Evolutionary conservation across 2,329 filamentous ascomycete species (phyloP).

Genomic region (Arachnopeziza araneosa): DNA sequence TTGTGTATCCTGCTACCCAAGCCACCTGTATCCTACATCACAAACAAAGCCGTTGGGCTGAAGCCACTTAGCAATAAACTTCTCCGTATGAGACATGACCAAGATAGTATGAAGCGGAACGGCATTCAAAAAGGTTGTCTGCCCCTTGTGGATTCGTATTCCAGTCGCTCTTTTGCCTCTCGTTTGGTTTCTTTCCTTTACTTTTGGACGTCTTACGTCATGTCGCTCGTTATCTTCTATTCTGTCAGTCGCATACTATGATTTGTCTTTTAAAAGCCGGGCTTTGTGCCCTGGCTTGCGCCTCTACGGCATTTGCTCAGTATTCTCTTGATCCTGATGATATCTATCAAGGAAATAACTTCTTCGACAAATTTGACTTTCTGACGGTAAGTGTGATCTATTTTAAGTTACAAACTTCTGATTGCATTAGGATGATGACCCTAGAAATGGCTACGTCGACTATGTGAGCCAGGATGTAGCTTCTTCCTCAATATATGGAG

Average conservation of each 20-base stretch:
- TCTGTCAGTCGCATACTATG: neutral
- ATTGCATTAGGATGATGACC: neutral
- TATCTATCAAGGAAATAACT: slow-evolving; percentile 3
- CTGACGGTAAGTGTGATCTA: neutral
- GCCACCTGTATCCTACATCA: neutral
- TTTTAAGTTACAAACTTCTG: too few species aligned
- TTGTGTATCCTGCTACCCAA: neutral
- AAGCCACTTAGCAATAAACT: neutral
- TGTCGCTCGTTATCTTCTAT: neutral
- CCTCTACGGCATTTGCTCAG: neutral
- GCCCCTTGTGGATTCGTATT: neutral
- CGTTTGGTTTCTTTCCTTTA: neutral
- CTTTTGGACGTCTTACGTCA: neutral
- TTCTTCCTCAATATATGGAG: neutral
- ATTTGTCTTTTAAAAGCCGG: neutral
- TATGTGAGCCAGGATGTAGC: neutral
- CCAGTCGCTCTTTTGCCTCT: neutral
- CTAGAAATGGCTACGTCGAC: slow-evolving; percentile 1
- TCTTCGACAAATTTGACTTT: slow-evolving; percentile 6
- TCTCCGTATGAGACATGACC: neutral
- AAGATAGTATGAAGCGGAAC: neutral
- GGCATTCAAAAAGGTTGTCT: neutral
- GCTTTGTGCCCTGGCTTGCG: neutral
- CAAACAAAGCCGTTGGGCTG: neutral
- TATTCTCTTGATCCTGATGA: slow-evolving; percentile 3